phyloP scores from a whole-genome alignment of 345 rosid genomes.

The Syzygium jambos region DNA sequence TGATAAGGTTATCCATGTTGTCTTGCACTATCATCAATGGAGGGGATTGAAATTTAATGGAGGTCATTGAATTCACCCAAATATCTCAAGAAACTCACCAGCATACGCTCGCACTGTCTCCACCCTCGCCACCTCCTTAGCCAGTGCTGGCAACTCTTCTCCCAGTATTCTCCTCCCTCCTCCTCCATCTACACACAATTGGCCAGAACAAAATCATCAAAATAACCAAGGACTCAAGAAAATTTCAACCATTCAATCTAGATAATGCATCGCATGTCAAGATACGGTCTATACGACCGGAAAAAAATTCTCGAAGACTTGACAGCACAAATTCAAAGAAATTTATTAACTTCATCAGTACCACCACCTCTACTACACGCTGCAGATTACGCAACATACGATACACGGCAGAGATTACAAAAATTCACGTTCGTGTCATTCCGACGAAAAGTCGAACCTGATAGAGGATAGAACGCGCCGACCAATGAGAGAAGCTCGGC shows the following conservation, averaged over 20 bases:
- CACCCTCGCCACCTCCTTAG: slow-evolving; percentile 86
- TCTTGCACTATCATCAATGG: neutral
- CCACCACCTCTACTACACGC: neutral
- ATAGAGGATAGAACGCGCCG: slow-evolving; percentile 14
- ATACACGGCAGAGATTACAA: neutral
- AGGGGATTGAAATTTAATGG: neutral
- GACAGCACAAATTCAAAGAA: neutral
- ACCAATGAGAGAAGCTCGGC: slow-evolving; percentile 44
- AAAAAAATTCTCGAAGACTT: neutral
- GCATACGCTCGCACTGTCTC: slow-evolving; percentile 80
- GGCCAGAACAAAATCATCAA: neutral
- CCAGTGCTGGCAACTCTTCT: slow-evolving; percentile 70
- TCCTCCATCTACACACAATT: slow-evolving; percentile 25
- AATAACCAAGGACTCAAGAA: neutral
- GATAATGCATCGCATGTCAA: neutral
- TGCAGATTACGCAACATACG: neutral
- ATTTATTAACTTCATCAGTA: neutral
- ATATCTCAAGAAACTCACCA: slow-evolving; percentile 27
- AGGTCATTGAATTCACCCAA: neutral
- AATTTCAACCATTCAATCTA: neutral
- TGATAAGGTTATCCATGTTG: neutral
- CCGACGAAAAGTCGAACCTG: slow-evolving; percentile 26
- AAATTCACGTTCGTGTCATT: neutral
- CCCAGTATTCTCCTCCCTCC: slow-evolving; percentile 32
- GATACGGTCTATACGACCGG: neutral